Percentiles rank a stretch among this genome's conserved stretches.
Conservation (phyloP, 306 rosid genomes). For the Prosopis cineraria region DNA sequence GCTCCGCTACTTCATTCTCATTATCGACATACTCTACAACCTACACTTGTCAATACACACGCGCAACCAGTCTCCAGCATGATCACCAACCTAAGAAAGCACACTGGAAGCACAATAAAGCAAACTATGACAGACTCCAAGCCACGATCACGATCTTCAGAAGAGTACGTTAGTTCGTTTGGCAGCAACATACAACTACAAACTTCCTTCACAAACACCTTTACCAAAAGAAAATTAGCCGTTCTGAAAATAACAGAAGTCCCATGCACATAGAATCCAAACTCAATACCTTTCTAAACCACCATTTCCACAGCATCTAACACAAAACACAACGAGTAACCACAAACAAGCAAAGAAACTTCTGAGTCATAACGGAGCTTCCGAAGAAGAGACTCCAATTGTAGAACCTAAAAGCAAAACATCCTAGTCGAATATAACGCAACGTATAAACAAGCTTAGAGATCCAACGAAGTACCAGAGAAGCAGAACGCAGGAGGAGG, state of each 20-base stretch:
- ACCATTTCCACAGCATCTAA: background rate
- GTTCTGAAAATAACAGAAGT: background rate
- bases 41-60: background rate
- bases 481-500: constrained; percentile 34
- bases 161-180: background rate
- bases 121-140: background rate
- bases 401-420: background rate
- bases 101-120: background rate
- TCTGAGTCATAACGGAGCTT: background rate
- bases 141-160: background rate
- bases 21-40: background rate
- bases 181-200: background rate
- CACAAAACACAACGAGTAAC: background rate
- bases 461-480: constrained; percentile 40
- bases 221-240: too few species aligned
- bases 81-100: background rate
- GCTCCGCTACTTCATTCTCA: background rate
- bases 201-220: background rate
- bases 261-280: background rate
- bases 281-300: background rate
- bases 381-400: background rate
- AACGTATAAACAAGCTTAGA: background rate
- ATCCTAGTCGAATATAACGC: background rate
- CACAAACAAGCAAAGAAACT: background rate
- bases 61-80: background rate